Base-by-base conservation (phyloP, 2,329 filamentous ascomycete genomes). In the Colletotrichum sp. region DNA sequence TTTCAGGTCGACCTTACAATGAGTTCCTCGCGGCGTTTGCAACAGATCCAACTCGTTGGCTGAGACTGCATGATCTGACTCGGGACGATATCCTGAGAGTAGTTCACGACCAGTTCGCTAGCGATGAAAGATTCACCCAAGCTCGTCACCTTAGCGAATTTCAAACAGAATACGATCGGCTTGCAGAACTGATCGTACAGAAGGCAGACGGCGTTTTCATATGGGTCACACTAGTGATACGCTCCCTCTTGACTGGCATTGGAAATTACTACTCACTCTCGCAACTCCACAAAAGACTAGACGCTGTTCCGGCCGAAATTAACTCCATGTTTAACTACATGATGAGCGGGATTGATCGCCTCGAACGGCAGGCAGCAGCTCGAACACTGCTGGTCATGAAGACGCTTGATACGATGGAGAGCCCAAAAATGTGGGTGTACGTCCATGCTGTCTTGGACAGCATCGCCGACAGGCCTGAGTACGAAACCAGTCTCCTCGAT, bases 1-100 rank as follows among this genome's bases (percentile, higher is more conserved):
- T 83, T 2, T 81, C 83, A 1, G 84, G 82, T 57, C 77, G 83
- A 9, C 82, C 82, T 0, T 81, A 80, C 75, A 30, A 66, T 8
- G 24, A 59, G 79, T 72, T 4, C 81, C 80, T 32, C 65, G 78
- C 9, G 63, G 0, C 81, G 81, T 49, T 60, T 52, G 0, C 13
- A 62, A 1, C 8, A 59, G 2, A 71, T 59, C 21, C 24, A 10
- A 15, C n/a, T 24, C 15, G 76, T 0, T 73, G 63, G 10, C 34
- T 81, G 4, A 57, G 39, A 8, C 57, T 81, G 6, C 72, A 81
- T 8, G 67, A 79, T 6, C 24, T 79, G 13, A 81, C 77, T 1
- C n/a, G 36, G 2, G 21, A 21, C 1, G 79, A 80, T 59, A 80
- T 81, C 5, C 26, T 26, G 5, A 21, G 7, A 4, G 55, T 59